Percentiles rank a stretch among this genome's conserved stretches.
Conservation (phyloP, 176 grass and related monocot genomes). For the Carex littledalei region DNA sequence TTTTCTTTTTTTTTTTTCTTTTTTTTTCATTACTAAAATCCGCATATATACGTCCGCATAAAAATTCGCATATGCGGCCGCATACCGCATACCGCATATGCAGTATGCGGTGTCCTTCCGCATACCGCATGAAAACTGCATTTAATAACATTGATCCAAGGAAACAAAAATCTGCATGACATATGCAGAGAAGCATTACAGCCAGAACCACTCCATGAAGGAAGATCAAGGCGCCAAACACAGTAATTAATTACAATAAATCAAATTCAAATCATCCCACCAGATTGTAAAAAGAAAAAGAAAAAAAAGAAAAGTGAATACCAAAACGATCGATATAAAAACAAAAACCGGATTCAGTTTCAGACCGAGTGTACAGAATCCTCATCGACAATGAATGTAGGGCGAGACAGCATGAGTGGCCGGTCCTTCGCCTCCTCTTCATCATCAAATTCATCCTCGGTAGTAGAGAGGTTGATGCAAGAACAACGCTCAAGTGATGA, state of each 20-base stretch:
- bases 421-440: conserved; percentile 72
- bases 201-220: not conserved
- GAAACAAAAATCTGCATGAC: not conserved
- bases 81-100: too few relatives aligned
- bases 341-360: conserved; percentile 34
- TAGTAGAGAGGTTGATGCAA: conserved; percentile 83
- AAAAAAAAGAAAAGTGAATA: not conserved
- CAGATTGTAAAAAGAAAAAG: not conserved
- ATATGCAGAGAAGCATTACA: not conserved
- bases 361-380: not conserved
- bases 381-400: conserved; percentile 3
- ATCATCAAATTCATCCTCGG: conserved; percentile 60
- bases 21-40: too few relatives aligned
- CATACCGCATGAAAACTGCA: too few relatives aligned
- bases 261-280: not conserved
- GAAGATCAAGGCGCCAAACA: not conserved
- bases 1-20: too few relatives aligned
- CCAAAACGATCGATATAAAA: conserved; percentile 38
- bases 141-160: too few relatives aligned
- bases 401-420: conserved; percentile 53
- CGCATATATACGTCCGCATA: too few relatives aligned
- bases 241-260: not conserved
- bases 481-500: conserved; percentile 63
- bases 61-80: too few relatives aligned
- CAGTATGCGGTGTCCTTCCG: too few relatives aligned